Evolutionary conservation across 257 asterid genomes (phyloP).

Genomic region (Gynochthodes officinalis): DNA sequence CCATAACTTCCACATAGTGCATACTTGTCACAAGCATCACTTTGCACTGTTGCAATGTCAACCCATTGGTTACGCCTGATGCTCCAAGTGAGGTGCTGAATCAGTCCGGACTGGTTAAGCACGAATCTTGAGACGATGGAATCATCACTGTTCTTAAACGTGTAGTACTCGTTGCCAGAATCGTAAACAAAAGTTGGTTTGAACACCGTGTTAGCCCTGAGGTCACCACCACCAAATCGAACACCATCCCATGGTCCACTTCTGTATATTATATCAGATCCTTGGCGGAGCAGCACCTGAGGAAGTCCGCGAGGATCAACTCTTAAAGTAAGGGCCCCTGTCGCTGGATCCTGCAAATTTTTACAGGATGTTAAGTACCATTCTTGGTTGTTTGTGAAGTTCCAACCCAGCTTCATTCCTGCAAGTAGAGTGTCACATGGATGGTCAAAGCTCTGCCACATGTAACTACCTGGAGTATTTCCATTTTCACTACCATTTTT

Average conservation of each 20-base stretch:
- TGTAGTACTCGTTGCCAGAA: slow-evolving; percentile 15
- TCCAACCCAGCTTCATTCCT: slow-evolving; percentile 42
- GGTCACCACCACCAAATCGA: slow-evolving; percentile 21
- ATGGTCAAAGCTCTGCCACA: slow-evolving; percentile 45
- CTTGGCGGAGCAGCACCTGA: slow-evolving; percentile 29
- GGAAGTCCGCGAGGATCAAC: slow-evolving; percentile 28
- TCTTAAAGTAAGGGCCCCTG: slow-evolving; percentile 26
- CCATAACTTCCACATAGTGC: slow-evolving; percentile 33
- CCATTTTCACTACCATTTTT: slow-evolving; percentile 2
- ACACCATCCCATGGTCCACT: slow-evolving; percentile 33
- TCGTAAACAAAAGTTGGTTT: slow-evolving; percentile 20
- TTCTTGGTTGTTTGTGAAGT: slow-evolving; percentile 24
- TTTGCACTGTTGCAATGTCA: slow-evolving; percentile 17
- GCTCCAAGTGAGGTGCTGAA: slow-evolving; percentile 34
- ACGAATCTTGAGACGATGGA: slow-evolving; percentile 31
- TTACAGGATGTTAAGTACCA: slow-evolving; percentile 38
- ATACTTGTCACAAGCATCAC: slow-evolving; percentile 37
- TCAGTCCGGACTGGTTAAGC: slow-evolving; percentile 22
- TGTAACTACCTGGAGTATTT: slow-evolving; percentile 2
- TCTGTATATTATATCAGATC: slow-evolving; percentile 18
- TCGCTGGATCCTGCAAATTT: slow-evolving; percentile 31
- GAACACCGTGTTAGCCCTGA: slow-evolving; percentile 21
- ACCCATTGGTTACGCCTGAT: slow-evolving; percentile 24
- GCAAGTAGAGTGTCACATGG: slow-evolving; percentile 40
- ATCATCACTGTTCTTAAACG: slow-evolving; percentile 19